These are phyloP conservation scores for Phytophthora citricola DNA, from an alignment of 352 stramenopile species.

Conservation along the genomic window DNA sequence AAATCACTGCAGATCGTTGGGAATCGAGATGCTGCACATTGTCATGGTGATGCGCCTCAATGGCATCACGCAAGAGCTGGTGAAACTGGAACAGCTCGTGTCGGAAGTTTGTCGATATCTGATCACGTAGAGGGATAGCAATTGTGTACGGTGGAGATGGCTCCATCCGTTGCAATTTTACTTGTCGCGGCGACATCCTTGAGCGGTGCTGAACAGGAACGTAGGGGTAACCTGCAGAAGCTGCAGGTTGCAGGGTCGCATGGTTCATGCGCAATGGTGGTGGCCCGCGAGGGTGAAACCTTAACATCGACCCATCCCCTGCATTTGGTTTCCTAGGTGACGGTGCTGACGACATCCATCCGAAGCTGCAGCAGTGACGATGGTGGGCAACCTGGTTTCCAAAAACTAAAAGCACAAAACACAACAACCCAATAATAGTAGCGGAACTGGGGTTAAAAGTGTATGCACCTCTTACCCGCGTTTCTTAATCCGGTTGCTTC, in stretches of 20 bases:
- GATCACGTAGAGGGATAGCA: constrained; percentile 37
- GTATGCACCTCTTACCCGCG: constrained; percentile 11
- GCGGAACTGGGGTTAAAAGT: no score
- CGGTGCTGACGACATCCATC: constrained; percentile 15
- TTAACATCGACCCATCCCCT: constrained; percentile 17
- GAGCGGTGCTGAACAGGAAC: constrained; percentile 18
- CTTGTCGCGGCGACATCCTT: constrained; percentile 37
- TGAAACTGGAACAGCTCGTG: constrained; percentile 79
- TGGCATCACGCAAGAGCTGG: constrained; percentile 60
- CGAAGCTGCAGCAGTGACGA: not conserved
- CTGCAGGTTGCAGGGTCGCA: constrained; percentile 6
- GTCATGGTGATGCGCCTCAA: constrained; percentile 14
- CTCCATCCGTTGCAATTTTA: constrained; percentile 48
- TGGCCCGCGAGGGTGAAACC: constrained; percentile 30
- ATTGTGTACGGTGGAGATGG: constrained; percentile 25
- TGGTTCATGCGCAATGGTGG: constrained; percentile 28
- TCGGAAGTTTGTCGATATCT: constrained; percentile 50
- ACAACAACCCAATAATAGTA: no score
- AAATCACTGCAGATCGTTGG: constrained; percentile 9
- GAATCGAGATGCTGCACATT: constrained; percentile 13
- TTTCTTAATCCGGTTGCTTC: constrained; percentile 8
- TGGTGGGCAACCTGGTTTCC: constrained; percentile 1
- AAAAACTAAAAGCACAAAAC: constrained; percentile 9
- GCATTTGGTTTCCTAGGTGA: constrained; percentile 27
- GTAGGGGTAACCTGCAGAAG: constrained; percentile 27